Percentiles rank a stretch among this genome's conserved stretches.
These are phyloP conservation scores for Euryodendron excelsum DNA, from an alignment of 148 eudicot species.

Conservation along the genomic window DNA sequence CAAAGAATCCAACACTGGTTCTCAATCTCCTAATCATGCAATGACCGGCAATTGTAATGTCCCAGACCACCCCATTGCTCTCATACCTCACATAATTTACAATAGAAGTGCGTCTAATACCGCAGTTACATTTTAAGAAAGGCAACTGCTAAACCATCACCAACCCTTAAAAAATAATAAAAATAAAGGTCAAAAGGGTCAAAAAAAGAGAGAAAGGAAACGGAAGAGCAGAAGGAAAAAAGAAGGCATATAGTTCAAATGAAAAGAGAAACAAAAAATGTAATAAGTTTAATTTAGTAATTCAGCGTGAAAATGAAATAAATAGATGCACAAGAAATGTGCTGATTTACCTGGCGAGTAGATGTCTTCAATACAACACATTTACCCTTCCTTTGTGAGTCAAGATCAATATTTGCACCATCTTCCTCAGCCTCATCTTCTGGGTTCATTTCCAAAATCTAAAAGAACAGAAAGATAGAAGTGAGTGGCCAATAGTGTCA, in stretches of 20 bases:
- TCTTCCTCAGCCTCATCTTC: slow-evolving; percentile 99
- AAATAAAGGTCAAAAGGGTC: too few species aligned
- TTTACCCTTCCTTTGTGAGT: slow-evolving; percentile 95
- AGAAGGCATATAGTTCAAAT: background rate
- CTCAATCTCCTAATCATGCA: slow-evolving; percentile 1
- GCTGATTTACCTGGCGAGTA: slow-evolving; percentile 67
- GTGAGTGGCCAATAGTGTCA: background rate
- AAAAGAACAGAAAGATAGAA: background rate
- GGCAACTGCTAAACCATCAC: background rate
- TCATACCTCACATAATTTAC: background rate
- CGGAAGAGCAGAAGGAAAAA: background rate
- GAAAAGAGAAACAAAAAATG: background rate
- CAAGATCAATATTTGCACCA: slow-evolving; percentile 94
- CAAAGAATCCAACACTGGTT: background rate
- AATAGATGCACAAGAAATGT: background rate
- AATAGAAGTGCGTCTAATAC: background rate
- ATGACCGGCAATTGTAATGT: background rate
- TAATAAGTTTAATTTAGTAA: background rate
- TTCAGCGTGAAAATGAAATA: background rate
- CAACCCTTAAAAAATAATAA: background rate
- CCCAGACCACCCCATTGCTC: background rate
- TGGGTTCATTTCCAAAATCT: slow-evolving; percentile 92
- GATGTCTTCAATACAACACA: slow-evolving; percentile 93
- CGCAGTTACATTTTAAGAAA: background rate
- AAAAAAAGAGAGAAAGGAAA: background rate